Evolutionary conservation across 2,329 filamentous ascomycete species (phyloP).

Genomic region (Arthrinium phaeospermum): DNA sequence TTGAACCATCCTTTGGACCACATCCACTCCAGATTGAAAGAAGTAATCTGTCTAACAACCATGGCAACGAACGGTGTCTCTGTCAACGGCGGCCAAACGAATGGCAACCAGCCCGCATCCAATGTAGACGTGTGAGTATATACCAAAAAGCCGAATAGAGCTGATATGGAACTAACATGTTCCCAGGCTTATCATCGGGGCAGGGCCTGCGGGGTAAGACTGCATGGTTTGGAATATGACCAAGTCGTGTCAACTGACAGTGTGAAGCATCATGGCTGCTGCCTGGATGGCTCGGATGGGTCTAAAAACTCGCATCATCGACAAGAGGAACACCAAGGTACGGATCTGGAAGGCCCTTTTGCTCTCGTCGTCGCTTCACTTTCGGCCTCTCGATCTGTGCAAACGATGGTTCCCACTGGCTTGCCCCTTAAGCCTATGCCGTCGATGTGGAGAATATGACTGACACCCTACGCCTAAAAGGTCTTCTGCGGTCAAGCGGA

Average conservation of each 20-base stretch:
- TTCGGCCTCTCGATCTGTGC: neutral
- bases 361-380: neutral
- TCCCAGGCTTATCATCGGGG: conserved; percentile 7
- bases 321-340: conserved; percentile 44
- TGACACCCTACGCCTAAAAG: conserved; percentile 25
- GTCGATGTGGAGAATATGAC: neutral
- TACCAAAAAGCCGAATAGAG: neutral
- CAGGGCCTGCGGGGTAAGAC: conserved; percentile 19
- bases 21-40: neutral
- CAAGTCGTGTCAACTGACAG: neutral
- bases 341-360: neutral
- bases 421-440: neutral
- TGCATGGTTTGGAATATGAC: neutral
- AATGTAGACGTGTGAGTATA: conserved; percentile 19
- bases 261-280: conserved; percentile 47
- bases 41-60: neutral
- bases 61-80: neutral
- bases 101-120: neutral
- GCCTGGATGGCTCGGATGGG: conserved; percentile 49
- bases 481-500: conserved; percentile 52
- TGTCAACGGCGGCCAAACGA: neutral
- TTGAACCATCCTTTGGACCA: neutral
- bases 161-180: neutral
- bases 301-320: conserved; percentile 48
- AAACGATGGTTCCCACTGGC: neutral